These are phyloP conservation scores for Eimeria necatrix DNA, from an alignment of 169 alveolate species.

Conservation along the genomic window DNA sequence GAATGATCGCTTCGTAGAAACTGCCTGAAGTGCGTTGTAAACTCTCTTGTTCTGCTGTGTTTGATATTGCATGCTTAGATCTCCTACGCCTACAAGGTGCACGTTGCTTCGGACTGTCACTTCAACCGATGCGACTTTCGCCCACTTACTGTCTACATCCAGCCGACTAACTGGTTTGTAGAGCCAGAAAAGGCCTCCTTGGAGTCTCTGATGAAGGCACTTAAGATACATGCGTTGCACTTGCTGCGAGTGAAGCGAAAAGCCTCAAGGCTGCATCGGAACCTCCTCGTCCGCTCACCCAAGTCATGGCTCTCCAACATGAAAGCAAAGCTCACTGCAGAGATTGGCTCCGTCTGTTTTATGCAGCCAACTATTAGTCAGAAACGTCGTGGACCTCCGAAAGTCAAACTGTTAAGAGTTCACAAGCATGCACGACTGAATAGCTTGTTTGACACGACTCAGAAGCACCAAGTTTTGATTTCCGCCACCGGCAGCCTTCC, in stretches of 20 bases:
- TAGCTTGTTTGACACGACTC: conserved; percentile 45
- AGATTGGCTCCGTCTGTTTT: conserved; percentile 57
- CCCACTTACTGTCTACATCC: conserved; percentile 43
- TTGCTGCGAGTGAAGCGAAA: not conserved
- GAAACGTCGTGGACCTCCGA: not conserved
- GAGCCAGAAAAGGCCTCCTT: conserved; percentile 54
- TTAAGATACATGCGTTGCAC: not conserved
- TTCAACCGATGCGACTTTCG: conserved; percentile 21
- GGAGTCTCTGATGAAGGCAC: conserved; percentile 31
- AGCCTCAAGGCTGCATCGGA: conserved; percentile 49
- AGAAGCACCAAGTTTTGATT: not conserved
- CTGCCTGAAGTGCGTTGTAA: not conserved
- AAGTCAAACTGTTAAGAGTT: conserved; percentile 10
- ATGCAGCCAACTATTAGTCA: conserved; percentile 40
- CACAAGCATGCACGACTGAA: conserved; percentile 36
- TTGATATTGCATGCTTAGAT: not conserved
- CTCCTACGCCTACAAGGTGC: conserved; percentile 14
- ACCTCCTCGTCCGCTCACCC: conserved; percentile 24
- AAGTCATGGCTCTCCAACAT: conserved; percentile 36
- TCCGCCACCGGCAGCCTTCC: not conserved
- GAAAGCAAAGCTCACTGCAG: conserved; percentile 47
- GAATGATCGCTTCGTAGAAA: not conserved
- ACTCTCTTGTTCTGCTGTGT: not conserved
- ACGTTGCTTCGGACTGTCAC: conserved; percentile 30
- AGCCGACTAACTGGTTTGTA: conserved; percentile 68